phyloP scores from a whole-genome alignment of 768 basidiomycete species.

The Albatrellus ellisii region DNA sequence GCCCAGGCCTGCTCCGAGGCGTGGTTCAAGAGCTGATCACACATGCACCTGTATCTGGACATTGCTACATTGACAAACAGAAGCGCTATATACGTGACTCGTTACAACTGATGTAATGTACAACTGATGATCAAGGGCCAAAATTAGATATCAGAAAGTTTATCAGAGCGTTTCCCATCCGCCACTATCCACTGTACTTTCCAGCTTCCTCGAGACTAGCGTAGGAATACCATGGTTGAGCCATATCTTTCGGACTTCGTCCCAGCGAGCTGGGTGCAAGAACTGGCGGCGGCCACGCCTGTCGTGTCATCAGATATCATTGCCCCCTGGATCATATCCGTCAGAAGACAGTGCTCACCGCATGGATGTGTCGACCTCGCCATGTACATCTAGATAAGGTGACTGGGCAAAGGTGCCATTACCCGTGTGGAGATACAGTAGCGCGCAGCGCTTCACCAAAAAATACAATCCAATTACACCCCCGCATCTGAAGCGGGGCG shows the following conservation, averaged over 20 bases:
- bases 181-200: slow-evolving; percentile 78
- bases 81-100: not conserved
- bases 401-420: slow-evolving; percentile 83
- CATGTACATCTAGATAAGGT: slow-evolving; percentile 89
- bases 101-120: not conserved
- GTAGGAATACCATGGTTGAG: slow-evolving; percentile 83
- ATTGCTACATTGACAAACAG: not conserved
- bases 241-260: slow-evolving; percentile 88
- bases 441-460: slow-evolving; percentile 81
- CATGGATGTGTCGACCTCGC: slow-evolving; percentile 87
- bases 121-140: not conserved
- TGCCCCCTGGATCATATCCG: not conserved
- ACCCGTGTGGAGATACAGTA: slow-evolving; percentile 78
- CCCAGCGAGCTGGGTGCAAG: slow-evolving; percentile 74
- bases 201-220: slow-evolving; percentile 77
- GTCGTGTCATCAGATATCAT: not conserved
- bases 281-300: slow-evolving; percentile 86
- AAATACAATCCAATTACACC: slow-evolving; percentile 85
- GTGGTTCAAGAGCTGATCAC: not conserved
- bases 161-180: slow-evolving; percentile 79
- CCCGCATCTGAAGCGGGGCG: slow-evolving; percentile 50
- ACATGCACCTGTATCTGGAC: not conserved
- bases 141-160: not conserved
- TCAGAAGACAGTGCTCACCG: slow-evolving; percentile 36
- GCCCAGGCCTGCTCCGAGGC: not conserved